Percentiles rank a stretch among this genome's conserved stretches.
Conservation (phyloP, 148 eudicot species). For the Simmondsia chinensis region DNA sequence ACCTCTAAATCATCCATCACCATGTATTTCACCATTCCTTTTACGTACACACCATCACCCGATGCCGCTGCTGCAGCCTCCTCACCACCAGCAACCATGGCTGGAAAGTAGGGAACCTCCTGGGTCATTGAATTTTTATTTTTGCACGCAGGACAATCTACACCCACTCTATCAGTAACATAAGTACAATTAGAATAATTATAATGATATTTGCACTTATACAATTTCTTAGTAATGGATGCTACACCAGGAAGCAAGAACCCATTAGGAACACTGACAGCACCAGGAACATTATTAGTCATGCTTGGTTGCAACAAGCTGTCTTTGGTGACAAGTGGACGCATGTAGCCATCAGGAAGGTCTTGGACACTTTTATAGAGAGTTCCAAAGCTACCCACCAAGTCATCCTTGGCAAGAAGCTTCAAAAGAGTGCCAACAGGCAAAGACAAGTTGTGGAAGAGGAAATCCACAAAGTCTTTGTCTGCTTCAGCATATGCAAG, state of each 20-base stretch:
- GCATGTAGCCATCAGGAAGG: not conserved
- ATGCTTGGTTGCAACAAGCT: not conserved
- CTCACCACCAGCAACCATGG: too few relatives aligned
- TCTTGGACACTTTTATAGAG: slow-evolving; percentile 15
- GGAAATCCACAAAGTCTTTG: slow-evolving; percentile 19
- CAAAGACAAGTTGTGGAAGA: slow-evolving; percentile 10
- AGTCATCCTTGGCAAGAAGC: not conserved
- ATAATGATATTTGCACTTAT: not conserved
- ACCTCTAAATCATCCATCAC: not conserved
- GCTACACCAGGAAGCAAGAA: not conserved
- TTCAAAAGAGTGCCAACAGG: slow-evolving; percentile 3
- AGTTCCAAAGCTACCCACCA: slow-evolving; percentile 10
- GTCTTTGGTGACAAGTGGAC: not conserved
- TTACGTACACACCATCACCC: not conserved
- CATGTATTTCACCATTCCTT: not conserved
- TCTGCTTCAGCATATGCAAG: slow-evolving; percentile 10
- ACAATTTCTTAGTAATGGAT: not conserved
- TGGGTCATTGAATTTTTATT: not conserved
- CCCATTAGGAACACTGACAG: not conserved
- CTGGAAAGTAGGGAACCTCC: not conserved
- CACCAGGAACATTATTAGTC: too few relatives aligned
- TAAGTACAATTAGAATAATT: not conserved
- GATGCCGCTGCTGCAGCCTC: not conserved
- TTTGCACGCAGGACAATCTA: not conserved
- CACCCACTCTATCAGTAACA: not conserved